Base-by-base conservation (phyloP, 305 asterid genomes). In the Solanum chacoense region DNA sequence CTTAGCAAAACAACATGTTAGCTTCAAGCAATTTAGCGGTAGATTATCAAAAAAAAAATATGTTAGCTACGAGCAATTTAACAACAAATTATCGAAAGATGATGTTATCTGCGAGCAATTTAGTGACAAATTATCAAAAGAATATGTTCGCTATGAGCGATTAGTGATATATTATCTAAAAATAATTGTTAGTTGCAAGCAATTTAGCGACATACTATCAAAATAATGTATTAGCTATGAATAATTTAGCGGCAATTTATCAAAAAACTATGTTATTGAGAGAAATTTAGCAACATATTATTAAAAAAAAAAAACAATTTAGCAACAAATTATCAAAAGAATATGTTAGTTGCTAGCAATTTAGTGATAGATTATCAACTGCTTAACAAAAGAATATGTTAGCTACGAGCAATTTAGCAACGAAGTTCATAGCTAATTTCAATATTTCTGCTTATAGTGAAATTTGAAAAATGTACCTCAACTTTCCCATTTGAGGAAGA, bases 401-500 rank as follows among this genome's bases (percentile, higher is more conserved):
- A 71, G 22, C 22, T 71, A 26, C 36, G 11, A 28, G n/a, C 77
- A 0, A 72, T 72, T 72, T 29, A 72, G 1, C 10, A 7, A 69
- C 12, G 0, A 8, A 72, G 6, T 29, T 72, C 75, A 26, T 67
- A 26, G 75, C 75, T 36, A 22, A 24, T 35, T 38, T 2, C 20
- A 67, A 8, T 67, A n/a, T 26, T 67, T 11, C 10, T 55, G 1
- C 67, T 67, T 67, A 4, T n/a, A n/a, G 8, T 24, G 31, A 67
- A 67, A 24, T 67, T 67, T 5, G 74, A 24, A 24, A 77, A 71
- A 59, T 18, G 8, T 92, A 96, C 99, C 97, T 94, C 90, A 97
- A 91, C 90, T 93, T 93, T 89, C 93, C 90, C 98, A 96, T 92
- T 42, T 91, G 95, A 40, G 95, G 96, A 65, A 92, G 92, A 89